Conservation (phyloP, 768 basidiomycete genomes). For the Crepidotus variabilis region DNA sequence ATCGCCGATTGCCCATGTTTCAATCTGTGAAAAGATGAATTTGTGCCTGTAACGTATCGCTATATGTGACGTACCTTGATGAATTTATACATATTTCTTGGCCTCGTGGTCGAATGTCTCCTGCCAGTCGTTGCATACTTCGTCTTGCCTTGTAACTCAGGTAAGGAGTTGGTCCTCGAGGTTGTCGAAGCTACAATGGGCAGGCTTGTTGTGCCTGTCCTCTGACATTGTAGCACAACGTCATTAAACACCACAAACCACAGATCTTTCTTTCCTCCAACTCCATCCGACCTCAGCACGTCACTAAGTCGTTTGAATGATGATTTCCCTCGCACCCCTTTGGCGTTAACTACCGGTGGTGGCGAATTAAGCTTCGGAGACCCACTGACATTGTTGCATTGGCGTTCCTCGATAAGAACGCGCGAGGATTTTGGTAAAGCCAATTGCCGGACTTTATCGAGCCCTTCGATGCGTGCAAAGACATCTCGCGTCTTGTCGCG, state of each 20-base stretch:
- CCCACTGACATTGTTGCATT: conserved; percentile 30
- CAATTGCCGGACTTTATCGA: conserved; percentile 91
- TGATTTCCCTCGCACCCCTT: conserved; percentile 73
- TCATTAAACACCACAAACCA: conserved; percentile 98
- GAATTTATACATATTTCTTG: conserved; percentile 92
- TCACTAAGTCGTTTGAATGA: conserved; percentile 90
- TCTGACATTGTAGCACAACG: conserved; percentile 88
- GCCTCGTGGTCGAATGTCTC: conserved; percentile 70
- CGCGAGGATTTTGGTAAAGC: conserved; percentile 89
- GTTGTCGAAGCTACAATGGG: conserved; percentile 68
- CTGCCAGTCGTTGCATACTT: conserved; percentile 84
- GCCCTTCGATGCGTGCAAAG: conserved; percentile 92
- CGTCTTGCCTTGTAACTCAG: conserved; percentile 79
- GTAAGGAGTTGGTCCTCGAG: conserved; percentile 70
- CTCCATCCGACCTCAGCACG: conserved; percentile 63
- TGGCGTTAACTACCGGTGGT: conserved; percentile 42
- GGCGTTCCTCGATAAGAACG: conserved; percentile 79
- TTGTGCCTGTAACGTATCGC: not conserved
- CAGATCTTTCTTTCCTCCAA: conserved; percentile 75
- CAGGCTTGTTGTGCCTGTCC: conserved; percentile 83
- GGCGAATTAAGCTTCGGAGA: conserved; percentile 36
- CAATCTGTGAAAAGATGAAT: conserved; percentile 48
- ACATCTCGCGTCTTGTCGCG: conserved; percentile 93
- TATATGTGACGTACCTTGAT: conserved; percentile 58
- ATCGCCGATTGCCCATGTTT: conserved; percentile 83